A percentile compares a stretch with the other conserved stretches of the same genome.
phyloP scores from a whole-genome alignment of 2,329 filamentous ascomycete species.

The Chrysosporium queenslandicum region DNA sequence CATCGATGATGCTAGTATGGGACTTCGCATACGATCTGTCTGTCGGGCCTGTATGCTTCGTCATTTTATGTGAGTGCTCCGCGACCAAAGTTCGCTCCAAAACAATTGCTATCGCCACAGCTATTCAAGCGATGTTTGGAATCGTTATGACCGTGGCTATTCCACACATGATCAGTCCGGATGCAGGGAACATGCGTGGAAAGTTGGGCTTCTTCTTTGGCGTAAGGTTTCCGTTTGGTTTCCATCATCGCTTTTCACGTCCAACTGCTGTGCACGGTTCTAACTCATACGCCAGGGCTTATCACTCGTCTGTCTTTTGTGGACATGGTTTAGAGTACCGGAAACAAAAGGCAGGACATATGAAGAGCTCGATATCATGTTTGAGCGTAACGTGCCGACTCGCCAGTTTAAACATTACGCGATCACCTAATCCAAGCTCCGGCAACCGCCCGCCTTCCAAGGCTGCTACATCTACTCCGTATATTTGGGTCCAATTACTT shows the following conservation, averaged over 20 bases:
- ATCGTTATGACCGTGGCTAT: constrained; percentile 34
- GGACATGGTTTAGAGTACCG: constrained; percentile 21
- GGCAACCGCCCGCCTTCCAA: too few species aligned
- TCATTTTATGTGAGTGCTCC: constrained; percentile 40
- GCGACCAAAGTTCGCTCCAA: constrained; percentile 37
- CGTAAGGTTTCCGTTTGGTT: constrained; percentile 12
- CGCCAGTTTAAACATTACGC: constrained; percentile 29
- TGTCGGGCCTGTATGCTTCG: constrained; percentile 37
- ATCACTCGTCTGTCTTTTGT: constrained; percentile 17
- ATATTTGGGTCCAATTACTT: too few species aligned
- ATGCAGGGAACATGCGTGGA: constrained; percentile 26
- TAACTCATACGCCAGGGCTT: constrained; percentile 11
- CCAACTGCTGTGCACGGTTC: background rate
- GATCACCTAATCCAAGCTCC: background rate
- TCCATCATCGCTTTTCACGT: too few species aligned
- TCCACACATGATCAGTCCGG: constrained; percentile 35
- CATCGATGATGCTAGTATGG: constrained; percentile 31
- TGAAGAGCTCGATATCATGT: constrained; percentile 31
- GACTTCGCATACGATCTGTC: constrained; percentile 34
- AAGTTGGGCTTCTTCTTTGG: constrained; percentile 32
- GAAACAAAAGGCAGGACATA: constrained; percentile 20
- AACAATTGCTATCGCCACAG: constrained; percentile 37
- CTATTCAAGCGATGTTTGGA: constrained; percentile 32
- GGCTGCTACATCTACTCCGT: too few species aligned
- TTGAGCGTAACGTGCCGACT: constrained; percentile 32